phyloP scores from a whole-genome alignment of 2,329 filamentous ascomycete genomes.

The Arachnomyces sp. region DNA sequence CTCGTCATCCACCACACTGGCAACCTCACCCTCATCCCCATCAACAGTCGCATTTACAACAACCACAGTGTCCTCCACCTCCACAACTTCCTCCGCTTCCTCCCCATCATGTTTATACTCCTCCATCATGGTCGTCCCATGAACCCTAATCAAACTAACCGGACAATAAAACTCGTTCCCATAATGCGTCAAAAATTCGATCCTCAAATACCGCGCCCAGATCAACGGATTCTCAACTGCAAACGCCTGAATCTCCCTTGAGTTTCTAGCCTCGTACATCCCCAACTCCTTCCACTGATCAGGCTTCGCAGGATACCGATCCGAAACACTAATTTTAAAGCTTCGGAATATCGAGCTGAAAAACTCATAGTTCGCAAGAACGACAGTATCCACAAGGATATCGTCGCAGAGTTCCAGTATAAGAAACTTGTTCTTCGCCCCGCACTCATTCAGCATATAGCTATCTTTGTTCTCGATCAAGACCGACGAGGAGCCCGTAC shows the following conservation, averaged over 20 bases:
- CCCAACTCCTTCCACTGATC: conserved; percentile 89
- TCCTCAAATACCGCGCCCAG: conserved; percentile 84
- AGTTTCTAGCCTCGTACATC: conserved; percentile 83
- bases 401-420: conserved; percentile 88
- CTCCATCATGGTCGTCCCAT: conserved; percentile 89
- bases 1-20: conserved; percentile 13
- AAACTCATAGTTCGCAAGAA: conserved; percentile 98
- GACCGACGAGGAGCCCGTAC: conserved; percentile 80
- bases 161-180: conserved; percentile 97
- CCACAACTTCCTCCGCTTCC: conserved; percentile 39
- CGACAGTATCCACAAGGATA: conserved; percentile 82
- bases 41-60: conserved; percentile 19
- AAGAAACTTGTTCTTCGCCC: conserved; percentile 78
- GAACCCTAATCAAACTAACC: conserved; percentile 78
- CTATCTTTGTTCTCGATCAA: conserved; percentile 96
- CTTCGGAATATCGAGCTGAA: conserved; percentile 94
- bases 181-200: conserved; percentile 89
- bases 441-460: conserved; percentile 93
- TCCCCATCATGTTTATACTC: conserved; percentile 86
- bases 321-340: conserved; percentile 85
- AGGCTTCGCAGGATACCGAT: conserved; percentile 83
- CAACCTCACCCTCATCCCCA: conserved; percentile 24
- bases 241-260: conserved; percentile 88
- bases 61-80: conserved; percentile 12
- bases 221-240: conserved; percentile 89